Conservation (phyloP, 257 asterid species). For the Solanum corneliomulleri region DNA sequence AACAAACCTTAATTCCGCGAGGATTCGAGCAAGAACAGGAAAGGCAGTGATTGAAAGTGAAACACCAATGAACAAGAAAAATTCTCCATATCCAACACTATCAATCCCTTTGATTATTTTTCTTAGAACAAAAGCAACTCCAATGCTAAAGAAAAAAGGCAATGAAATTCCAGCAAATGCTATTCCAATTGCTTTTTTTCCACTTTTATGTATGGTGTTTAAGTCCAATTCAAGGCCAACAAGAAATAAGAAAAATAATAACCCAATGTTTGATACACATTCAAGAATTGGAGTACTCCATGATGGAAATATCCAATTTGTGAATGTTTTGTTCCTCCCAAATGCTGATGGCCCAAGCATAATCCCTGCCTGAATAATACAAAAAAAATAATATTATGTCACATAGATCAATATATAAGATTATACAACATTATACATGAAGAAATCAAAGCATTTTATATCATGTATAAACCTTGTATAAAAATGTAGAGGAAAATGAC, state of each 20-base stretch:
- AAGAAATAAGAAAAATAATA: conserved; percentile 49
- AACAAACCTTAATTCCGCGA: conserved; percentile 39
- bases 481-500: background rate
- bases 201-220: conserved; percentile 25
- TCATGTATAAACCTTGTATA: too few relatives aligned
- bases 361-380: conserved; percentile 37
- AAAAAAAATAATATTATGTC: background rate
- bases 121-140: conserved; percentile 28
- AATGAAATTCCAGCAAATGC: conserved; percentile 46
- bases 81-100: conserved; percentile 23
- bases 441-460: too few relatives aligned
- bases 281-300: conserved; percentile 50
- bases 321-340: conserved; percentile 31
- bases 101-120: conserved; percentile 25
- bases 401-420: background rate
- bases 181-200: conserved; percentile 28
- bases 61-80: conserved; percentile 46
- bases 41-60: conserved; percentile 60
- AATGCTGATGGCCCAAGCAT: conserved; percentile 48
- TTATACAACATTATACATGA: too few relatives aligned
- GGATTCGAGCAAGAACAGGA: conserved; percentile 55
- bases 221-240: conserved; percentile 60
- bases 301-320: conserved; percentile 34
- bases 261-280: conserved; percentile 43
- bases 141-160: conserved; percentile 30